Percentiles rank a stretch among this genome's conserved stretches.
Conservation (phyloP, 2,329 filamentous ascomycete species). For the Epichloe brachyelytri region DNA sequence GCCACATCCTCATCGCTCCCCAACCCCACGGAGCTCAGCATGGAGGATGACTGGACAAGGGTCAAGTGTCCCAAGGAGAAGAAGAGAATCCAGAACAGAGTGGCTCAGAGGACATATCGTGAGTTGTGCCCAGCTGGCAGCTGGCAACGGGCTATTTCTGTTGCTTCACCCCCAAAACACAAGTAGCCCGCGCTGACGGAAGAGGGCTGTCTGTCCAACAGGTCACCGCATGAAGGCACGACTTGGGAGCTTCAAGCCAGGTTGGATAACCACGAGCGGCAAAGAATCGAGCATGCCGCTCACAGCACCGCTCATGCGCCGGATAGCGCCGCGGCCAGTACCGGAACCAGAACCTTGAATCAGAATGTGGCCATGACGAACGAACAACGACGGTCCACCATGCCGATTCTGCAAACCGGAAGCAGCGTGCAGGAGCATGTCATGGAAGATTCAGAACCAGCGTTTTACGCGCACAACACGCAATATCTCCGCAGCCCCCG, state of each 20-base stretch:
- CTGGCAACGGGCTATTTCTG: background rate
- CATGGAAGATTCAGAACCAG: conserved; percentile 5
- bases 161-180: background rate
- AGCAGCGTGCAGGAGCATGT: conserved; percentile 7
- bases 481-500: conserved; percentile 11
- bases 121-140: conserved; percentile 3
- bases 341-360: background rate
- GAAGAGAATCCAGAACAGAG: conserved; percentile 9
- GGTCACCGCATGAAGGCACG: conserved; percentile 20
- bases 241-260: conserved; percentile 18
- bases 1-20: conserved; percentile 1
- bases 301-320: background rate
- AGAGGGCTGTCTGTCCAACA: conserved; percentile 1
- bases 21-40: conserved; percentile 3
- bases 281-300: conserved; percentile 4
- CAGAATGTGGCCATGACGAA: background rate
- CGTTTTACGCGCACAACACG: conserved; percentile 6
- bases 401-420: conserved; percentile 5
- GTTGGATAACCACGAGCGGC: conserved; percentile 16
- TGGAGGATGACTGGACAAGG: conserved; percentile 9
- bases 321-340: background rate
- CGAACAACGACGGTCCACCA: conserved; percentile 1
- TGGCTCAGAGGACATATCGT: conserved; percentile 16
- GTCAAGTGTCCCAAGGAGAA: conserved; percentile 7
- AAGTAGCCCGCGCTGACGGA: background rate